Evolutionary conservation across 2,329 filamentous ascomycete genomes (phyloP).

Genomic region (Paraphaeosphaeria minitans): DNA sequence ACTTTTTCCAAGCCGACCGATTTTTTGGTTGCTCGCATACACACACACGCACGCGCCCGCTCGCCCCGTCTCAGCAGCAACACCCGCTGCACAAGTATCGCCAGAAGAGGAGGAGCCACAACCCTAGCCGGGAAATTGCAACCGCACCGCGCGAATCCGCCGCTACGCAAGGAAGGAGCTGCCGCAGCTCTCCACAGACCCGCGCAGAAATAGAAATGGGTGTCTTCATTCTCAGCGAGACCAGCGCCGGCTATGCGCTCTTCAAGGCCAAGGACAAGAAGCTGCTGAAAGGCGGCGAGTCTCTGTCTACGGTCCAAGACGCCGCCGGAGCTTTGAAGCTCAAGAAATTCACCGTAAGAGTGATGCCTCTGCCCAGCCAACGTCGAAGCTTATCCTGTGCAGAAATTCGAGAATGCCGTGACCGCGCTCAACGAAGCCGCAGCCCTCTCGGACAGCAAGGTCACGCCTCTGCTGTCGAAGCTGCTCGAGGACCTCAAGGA

Average conservation of each 20-base stretch:
- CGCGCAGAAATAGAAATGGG: slow-evolving; percentile 50
- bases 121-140: neutral
- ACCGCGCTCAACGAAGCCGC: slow-evolving; percentile 85
- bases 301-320: slow-evolving; percentile 80
- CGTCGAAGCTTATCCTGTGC: neutral
- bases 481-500: slow-evolving; percentile 91
- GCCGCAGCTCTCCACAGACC: slow-evolving; percentile 12
- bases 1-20: slow-evolving; percentile 12
- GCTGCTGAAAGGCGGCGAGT: slow-evolving; percentile 83
- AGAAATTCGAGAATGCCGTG: slow-evolving; percentile 94
- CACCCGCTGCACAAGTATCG: neutral
- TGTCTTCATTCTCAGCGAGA: slow-evolving; percentile 47
- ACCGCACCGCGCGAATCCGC: neutral
- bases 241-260: slow-evolving; percentile 91
- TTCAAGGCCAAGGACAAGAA: slow-evolving; percentile 99
- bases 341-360: slow-evolving; percentile 75
- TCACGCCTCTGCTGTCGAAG: slow-evolving; percentile 81
- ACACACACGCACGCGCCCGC: slow-evolving; percentile 21
- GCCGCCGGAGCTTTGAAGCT: slow-evolving; percentile 90
- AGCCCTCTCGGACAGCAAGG: slow-evolving; percentile 84
- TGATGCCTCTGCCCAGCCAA: neutral
- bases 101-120: neutral
- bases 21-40: slow-evolving; percentile 15
- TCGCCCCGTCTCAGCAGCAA: slow-evolving; percentile 17
- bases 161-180: slow-evolving; percentile 20